A percentile compares a stretch with the other conserved stretches of the same genome.
Conservation (phyloP, 441 rosid genomes). For the Populus hybrid region DNA sequence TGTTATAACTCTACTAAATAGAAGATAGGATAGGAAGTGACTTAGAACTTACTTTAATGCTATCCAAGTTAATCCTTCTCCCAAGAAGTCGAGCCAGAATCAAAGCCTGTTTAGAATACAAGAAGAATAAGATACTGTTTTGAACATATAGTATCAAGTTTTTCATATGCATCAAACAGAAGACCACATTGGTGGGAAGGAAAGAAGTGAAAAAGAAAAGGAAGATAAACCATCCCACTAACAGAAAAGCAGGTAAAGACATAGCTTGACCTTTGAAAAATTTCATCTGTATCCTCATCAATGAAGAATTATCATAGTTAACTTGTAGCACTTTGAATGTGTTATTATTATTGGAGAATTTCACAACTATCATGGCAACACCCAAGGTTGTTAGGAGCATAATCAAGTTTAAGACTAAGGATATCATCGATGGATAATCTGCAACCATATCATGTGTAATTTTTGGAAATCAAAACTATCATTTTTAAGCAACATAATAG, state of each 20-base stretch:
- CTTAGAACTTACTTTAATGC: slow-evolving; percentile 59
- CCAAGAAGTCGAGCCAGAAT: slow-evolving; percentile 93
- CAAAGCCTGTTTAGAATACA: slow-evolving; percentile 54
- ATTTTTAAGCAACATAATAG: background rate
- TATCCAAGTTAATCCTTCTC: slow-evolving; percentile 55
- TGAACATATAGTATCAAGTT: background rate
- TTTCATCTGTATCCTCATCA: background rate
- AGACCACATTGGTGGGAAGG: background rate
- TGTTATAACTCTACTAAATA: background rate
- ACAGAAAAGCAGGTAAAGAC: background rate
- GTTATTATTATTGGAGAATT: background rate
- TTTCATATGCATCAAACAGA: background rate
- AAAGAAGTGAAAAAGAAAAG: background rate
- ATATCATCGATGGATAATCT: background rate
- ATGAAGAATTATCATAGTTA: background rate
- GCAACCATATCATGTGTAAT: background rate
- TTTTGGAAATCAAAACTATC: background rate
- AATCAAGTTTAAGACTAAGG: slow-evolving; percentile 5
- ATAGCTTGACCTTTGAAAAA: background rate
- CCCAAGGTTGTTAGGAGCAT: background rate
- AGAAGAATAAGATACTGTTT: background rate
- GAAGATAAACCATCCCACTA: background rate
- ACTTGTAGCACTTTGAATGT: background rate
- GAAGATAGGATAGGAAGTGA: background rate
- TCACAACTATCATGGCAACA: background rate